These are phyloP conservation scores for Melastoma candidum DNA, from an alignment of 441 rosid genomes.

Conservation along the genomic window DNA sequence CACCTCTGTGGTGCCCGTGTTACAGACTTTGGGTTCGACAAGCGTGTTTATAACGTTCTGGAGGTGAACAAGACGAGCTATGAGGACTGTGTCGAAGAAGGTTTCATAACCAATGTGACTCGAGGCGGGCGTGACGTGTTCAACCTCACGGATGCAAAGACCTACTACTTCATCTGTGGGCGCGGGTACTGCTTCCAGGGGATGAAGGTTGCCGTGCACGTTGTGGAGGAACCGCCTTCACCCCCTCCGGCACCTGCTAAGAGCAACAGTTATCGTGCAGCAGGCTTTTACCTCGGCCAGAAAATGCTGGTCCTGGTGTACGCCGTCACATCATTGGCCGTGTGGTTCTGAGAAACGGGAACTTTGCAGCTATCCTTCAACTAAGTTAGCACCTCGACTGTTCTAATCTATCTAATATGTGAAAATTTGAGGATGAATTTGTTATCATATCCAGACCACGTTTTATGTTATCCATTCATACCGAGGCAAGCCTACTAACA, in stretches of 20 bases:
- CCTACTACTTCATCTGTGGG: conserved; percentile 12
- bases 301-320: too few species aligned
- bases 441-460: too few species aligned
- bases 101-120: conserved; percentile 10
- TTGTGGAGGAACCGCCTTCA: not conserved
- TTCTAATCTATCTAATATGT: too few species aligned
- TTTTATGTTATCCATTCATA: too few species aligned
- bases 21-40: conserved; percentile 15
- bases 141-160: conserved; percentile 6
- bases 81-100: conserved; percentile 4
- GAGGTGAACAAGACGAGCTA: conserved; percentile 14
- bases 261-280: not conserved
- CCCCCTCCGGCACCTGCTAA: not conserved
- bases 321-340: too few species aligned
- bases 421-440: too few species aligned
- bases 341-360: too few species aligned
- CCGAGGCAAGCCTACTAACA: too few species aligned
- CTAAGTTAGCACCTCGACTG: too few species aligned
- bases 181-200: conserved; percentile 13
- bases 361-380: too few species aligned
- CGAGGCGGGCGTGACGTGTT: conserved; percentile 15
- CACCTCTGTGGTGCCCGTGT: too few species aligned
- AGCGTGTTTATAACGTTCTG: conserved; percentile 7
- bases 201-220: conserved; percentile 1
- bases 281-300: too few species aligned